These are phyloP conservation scores for Dunaliella salina DNA, from an alignment of 163 green algal genomes.

Conservation along the genomic window DNA sequence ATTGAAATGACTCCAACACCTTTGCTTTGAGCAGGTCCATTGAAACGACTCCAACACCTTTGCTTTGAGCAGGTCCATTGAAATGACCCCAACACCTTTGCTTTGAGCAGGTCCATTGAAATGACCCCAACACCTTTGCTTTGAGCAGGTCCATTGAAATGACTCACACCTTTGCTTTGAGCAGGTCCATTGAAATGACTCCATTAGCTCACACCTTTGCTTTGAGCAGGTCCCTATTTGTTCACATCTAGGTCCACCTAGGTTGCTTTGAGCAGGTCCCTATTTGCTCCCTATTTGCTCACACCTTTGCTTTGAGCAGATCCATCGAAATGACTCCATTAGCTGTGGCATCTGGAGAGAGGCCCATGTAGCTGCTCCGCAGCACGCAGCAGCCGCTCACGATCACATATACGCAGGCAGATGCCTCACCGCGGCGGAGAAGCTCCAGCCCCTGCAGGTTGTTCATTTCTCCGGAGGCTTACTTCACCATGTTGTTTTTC, in stretches of 20 bases:
- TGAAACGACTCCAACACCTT: neutral
- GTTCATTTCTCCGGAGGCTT: too few species aligned
- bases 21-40: constrained; percentile 7
- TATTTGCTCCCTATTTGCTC: too few species aligned
- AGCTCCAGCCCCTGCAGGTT: constrained; percentile 7
- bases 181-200: neutral
- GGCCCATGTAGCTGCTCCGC: constrained; percentile 17
- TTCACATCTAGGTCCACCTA: too few species aligned
- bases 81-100: neutral
- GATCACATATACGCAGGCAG: constrained; percentile 20
- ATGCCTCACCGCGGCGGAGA: constrained; percentile 21
- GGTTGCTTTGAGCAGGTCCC: too few species aligned
- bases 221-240: constrained; percentile 6
- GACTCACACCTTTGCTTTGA: neutral
- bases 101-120: neutral
- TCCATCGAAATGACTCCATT: neutral
- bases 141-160: constrained; percentile 2
- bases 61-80: neutral
- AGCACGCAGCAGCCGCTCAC: constrained; percentile 18
- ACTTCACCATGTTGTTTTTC: too few species aligned
- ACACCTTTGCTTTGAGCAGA: neutral
- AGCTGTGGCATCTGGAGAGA: constrained; percentile 4
- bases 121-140: neutral
- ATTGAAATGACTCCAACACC: neutral
- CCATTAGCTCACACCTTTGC: neutral